These are phyloP conservation scores for Globisporangium spiculum DNA, from an alignment of 352 stramenopile genomes.

Conservation along the genomic window DNA sequence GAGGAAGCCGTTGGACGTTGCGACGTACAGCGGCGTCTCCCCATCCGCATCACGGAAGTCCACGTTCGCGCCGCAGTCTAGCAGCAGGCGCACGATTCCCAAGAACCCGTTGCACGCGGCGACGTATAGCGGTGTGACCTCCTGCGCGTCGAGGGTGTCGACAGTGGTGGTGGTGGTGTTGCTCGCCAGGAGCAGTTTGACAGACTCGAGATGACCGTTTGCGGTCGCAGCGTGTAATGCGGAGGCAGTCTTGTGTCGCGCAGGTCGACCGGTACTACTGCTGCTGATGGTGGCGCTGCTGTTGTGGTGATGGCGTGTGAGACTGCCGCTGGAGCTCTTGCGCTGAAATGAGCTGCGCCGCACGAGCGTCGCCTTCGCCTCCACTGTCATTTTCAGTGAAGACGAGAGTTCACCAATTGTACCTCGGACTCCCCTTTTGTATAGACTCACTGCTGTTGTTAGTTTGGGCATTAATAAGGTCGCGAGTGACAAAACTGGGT, in stretches of 20 bases:
- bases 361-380: not conserved
- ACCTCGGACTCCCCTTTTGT: no score
- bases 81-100: not conserved
- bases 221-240: slow-evolving; percentile 2
- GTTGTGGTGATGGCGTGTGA: not conserved
- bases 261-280: not conserved
- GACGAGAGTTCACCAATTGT: not conserved
- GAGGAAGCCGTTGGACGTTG: slow-evolving; percentile 7
- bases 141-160: not conserved
- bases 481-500: no score
- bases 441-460: no score
- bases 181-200: slow-evolving; percentile 9
- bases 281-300: not conserved
- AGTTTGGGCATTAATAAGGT: no score
- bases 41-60: slow-evolving; percentile 8
- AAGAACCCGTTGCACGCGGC: slow-evolving; percentile 5
- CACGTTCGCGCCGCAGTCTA: slow-evolving; percentile 3
- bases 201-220: slow-evolving; percentile 10
- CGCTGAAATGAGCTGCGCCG: slow-evolving; percentile 33
- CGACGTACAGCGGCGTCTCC: slow-evolving; percentile 13
- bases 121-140: slow-evolving; percentile 9
- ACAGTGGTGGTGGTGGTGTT: not conserved
- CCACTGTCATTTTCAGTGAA: not conserved
- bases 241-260: not conserved
- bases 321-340: slow-evolving; percentile 5